Conservation (phyloP, 495 filamentous ascomycete species). For the Tuber indicum region DNA sequence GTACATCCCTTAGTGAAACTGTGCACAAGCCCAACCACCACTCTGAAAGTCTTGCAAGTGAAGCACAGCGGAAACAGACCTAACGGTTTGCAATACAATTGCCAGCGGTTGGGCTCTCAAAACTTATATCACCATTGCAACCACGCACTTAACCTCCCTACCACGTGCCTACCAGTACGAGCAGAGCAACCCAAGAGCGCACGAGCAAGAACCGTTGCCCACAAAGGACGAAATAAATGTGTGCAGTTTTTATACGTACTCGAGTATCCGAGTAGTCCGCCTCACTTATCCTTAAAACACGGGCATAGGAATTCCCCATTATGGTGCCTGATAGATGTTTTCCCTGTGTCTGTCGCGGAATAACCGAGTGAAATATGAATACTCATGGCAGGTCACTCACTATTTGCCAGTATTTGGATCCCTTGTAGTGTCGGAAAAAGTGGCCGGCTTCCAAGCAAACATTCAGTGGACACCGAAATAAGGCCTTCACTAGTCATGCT, state of each 20-base stretch:
- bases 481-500: too few species aligned
- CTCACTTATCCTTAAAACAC: too few species aligned
- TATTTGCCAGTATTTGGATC: neutral
- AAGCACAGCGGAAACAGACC: neutral
- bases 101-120: neutral
- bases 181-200: neutral
- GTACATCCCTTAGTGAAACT: neutral
- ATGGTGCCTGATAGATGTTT: neutral
- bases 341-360: neutral
- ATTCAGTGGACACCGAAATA: too few species aligned
- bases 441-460: too few species aligned
- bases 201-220: neutral
- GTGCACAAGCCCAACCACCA: neutral
- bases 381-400: neutral
- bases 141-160: neutral
- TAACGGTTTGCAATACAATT: neutral
- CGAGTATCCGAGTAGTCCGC: too few species aligned
- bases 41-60: neutral
- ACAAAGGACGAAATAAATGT: neutral
- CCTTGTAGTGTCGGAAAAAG: too few species aligned
- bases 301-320: neutral
- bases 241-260: neutral
- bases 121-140: neutral
- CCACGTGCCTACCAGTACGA: too few species aligned
- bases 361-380: neutral